Conservation (phyloP, 306 rosid genomes). For the Acacia confusa region DNA sequence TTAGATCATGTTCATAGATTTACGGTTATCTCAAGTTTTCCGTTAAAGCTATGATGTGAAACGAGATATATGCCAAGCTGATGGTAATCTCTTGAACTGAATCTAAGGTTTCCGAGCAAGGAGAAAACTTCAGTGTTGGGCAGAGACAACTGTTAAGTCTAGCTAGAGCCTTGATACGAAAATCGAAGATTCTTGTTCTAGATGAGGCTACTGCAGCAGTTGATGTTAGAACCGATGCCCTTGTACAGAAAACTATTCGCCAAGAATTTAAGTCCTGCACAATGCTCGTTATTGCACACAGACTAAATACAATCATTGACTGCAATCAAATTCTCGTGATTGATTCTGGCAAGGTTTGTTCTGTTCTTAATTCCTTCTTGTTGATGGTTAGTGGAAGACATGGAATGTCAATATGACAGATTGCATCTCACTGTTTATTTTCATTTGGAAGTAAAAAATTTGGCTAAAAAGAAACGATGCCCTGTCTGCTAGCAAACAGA, state of each 20-base stretch:
- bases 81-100: constrained; percentile 23
- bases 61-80: neutral
- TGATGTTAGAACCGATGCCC: constrained; percentile 86
- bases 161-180: constrained; percentile 78
- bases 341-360: constrained; percentile 71
- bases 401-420: neutral
- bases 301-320: constrained; percentile 85
- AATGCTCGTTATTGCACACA: constrained; percentile 87
- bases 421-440: neutral
- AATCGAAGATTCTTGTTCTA: constrained; percentile 87
- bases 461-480: neutral
- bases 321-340: constrained; percentile 70
- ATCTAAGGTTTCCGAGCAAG: constrained; percentile 79
- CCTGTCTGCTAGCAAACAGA: neutral
- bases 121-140: constrained; percentile 94
- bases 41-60: neutral
- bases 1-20: neutral
- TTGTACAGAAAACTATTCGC: constrained; percentile 84
- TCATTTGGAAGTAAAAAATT: neutral
- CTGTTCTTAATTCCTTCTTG: constrained; percentile 5
- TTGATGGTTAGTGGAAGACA: neutral
- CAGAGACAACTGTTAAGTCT: constrained; percentile 88
- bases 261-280: constrained; percentile 84
- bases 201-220: constrained; percentile 97
- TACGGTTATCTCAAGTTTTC: neutral